Conservation (phyloP, 257 asterid genomes). For the Schizonepeta tenuifolia region DNA sequence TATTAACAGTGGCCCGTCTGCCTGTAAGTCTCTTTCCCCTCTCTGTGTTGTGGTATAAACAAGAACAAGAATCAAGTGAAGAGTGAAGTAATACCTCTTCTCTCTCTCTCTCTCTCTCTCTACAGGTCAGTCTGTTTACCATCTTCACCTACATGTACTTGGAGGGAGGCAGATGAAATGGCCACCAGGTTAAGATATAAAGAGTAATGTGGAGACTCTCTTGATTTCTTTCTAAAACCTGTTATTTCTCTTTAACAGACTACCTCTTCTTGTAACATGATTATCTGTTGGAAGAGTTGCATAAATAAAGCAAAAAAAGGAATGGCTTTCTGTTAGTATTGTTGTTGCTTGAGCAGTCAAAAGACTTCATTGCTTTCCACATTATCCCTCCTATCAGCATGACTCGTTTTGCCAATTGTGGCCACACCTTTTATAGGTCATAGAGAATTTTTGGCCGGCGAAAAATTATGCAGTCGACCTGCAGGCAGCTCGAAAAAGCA, state of each 20-base stretch:
- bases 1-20: slow-evolving; percentile 81
- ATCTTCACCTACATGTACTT: slow-evolving; percentile 94
- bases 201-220: slow-evolving; percentile 5
- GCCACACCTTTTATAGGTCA: too few relatives aligned
- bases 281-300: slow-evolving; percentile 4
- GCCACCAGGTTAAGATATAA: slow-evolving; percentile 81
- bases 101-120: slow-evolving; percentile 9
- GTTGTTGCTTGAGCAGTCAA: neutral
- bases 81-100: neutral
- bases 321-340: neutral
- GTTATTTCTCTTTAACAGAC: neutral
- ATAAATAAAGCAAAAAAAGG: neutral
- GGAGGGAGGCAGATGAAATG: slow-evolving; percentile 93
- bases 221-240: neutral
- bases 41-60: neutral
- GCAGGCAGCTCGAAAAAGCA: too few relatives aligned
- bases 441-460: too few relatives aligned
- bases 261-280: slow-evolving; percentile 9
- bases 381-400: too few relatives aligned
- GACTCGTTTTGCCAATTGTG: too few relatives aligned
- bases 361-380: too few relatives aligned
- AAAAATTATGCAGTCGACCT: too few relatives aligned
- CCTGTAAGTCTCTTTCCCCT: slow-evolving; percentile 54
- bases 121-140: slow-evolving; percentile 95
- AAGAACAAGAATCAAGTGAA: neutral